Evolutionary conservation across 1,284 basidiomycete genomes (phyloP).

Genomic region (Trichosporon coremiiforme): DNA sequence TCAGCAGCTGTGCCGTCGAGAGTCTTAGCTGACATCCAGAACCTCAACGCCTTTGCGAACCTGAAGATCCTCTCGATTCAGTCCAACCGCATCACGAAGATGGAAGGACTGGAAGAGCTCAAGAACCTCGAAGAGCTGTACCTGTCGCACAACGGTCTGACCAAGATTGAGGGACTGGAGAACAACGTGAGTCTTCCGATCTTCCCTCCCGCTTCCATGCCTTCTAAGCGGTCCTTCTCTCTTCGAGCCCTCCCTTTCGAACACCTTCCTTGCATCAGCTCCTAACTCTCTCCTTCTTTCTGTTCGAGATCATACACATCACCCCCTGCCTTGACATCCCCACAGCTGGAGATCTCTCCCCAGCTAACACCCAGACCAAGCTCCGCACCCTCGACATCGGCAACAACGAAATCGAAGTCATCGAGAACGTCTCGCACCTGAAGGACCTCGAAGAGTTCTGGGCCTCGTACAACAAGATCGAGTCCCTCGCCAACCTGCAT

Average conservation of each 20-base stretch:
- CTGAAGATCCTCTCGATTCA: constrained; percentile 84
- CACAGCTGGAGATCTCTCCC: too few species aligned
- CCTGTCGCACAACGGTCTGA: constrained; percentile 89
- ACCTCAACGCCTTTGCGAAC: constrained; percentile 41
- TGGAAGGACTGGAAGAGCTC: constrained; percentile 76
- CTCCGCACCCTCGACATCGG: constrained; percentile 86
- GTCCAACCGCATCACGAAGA: constrained; percentile 87
- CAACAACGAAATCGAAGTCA: constrained; percentile 74
- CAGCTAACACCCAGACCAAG: constrained; percentile 61
- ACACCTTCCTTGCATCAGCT: too few species aligned
- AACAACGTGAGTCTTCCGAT: constrained; percentile 66
- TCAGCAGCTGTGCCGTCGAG: too few species aligned
- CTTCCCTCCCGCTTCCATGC: constrained; percentile 16
- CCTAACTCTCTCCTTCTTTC: too few species aligned
- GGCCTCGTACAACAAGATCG: constrained; percentile 87
- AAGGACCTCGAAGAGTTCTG: constrained; percentile 83
- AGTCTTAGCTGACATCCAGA: constrained; percentile 27
- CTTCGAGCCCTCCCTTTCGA: too few species aligned
- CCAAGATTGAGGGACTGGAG: constrained; percentile 80
- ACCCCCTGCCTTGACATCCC: too few species aligned
- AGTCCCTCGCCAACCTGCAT: constrained; percentile 69
- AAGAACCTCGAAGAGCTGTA: constrained; percentile 85
- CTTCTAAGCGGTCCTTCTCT: neutral
- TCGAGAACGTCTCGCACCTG: constrained; percentile 82
- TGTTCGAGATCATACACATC: too few species aligned